Percentiles rank a stretch among this genome's conserved stretches.
These are phyloP conservation scores for Scedosporium aurantiacum DNA, from an alignment of 2,329 filamentous ascomycete species.

Conservation along the genomic window DNA sequence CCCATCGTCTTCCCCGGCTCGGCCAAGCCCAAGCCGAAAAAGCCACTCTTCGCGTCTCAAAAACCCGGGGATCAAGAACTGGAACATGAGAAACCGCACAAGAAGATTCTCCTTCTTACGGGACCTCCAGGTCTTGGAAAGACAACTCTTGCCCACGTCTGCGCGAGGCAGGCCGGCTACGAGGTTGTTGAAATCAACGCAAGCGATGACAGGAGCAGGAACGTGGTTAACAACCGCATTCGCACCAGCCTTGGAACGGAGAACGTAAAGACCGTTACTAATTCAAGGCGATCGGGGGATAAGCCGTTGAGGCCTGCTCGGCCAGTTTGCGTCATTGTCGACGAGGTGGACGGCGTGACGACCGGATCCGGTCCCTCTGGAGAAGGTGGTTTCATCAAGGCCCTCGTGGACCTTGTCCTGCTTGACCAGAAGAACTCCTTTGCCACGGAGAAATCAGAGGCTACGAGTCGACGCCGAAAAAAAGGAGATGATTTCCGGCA, in stretches of 20 bases:
- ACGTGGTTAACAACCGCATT: conserved; percentile 85
- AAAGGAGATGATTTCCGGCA: conserved; percentile 81
- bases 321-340: conserved; percentile 86
- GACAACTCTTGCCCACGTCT: conserved; percentile 92
- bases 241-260: conserved; percentile 88
- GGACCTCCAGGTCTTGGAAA: conserved; percentile 91
- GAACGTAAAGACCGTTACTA: conserved; percentile 69
- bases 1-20: conserved; percentile 78
- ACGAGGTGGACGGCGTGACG: conserved; percentile 93
- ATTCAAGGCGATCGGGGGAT: conserved; percentile 30
- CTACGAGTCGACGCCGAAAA: conserved; percentile 39
- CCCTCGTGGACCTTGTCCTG: conserved; percentile 79
- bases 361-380: conserved; percentile 64
- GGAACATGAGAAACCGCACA: conserved; percentile 64
- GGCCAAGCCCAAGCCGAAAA: conserved; percentile 39
- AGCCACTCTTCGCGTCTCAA: background rate
- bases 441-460: conserved; percentile 14
- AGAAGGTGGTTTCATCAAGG: conserved; percentile 92
- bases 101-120: conserved; percentile 81
- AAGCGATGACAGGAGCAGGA: conserved; percentile 81
- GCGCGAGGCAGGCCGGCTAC: conserved; percentile 88
- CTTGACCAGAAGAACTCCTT: conserved; percentile 69
- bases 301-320: conserved; percentile 58
- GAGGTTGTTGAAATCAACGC: conserved; percentile 97
- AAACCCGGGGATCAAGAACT: conserved; percentile 38